Evolutionary conservation across 2,329 filamentous ascomycete species (phyloP).

Genomic region (Talaromyces pinophilus): DNA sequence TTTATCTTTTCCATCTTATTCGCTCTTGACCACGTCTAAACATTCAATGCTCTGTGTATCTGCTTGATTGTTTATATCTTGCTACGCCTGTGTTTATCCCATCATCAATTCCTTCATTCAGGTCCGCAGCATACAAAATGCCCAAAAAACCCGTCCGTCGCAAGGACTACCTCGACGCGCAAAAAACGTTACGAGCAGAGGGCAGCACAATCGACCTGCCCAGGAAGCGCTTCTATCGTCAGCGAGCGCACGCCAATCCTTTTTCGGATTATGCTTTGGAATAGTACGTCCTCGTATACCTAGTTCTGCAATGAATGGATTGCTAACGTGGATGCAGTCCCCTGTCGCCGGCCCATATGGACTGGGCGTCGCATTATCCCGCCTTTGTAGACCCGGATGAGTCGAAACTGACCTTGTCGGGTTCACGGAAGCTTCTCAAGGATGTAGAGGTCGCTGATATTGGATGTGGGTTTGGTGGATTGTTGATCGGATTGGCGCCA

Average conservation of each 20-base stretch:
- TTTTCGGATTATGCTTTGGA: slow-evolving; percentile 90
- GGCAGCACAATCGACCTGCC: slow-evolving; percentile 62
- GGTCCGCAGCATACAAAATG: slow-evolving; percentile 28
- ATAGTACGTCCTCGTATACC: slow-evolving; percentile 65
- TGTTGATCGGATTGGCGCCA: slow-evolving; percentile 82
- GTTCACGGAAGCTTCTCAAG: slow-evolving; percentile 55
- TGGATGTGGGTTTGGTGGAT: slow-evolving; percentile 91
- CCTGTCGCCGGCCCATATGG: slow-evolving; percentile 76
- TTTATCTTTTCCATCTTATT: neutral
- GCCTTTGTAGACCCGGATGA: slow-evolving; percentile 58
- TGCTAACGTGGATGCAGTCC: slow-evolving; percentile 59
- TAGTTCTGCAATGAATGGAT: neutral
- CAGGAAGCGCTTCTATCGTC: slow-evolving; percentile 93
- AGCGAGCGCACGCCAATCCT: slow-evolving; percentile 94
- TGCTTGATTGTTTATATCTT: no score
- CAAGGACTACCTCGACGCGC: slow-evolving; percentile 62
- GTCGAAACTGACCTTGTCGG: slow-evolving; percentile 35
- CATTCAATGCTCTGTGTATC: no score
- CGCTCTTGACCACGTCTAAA: neutral
- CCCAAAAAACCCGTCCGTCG: slow-evolving; percentile 52
- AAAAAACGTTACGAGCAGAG: slow-evolving; percentile 34
- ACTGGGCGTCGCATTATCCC: slow-evolving; percentile 85
- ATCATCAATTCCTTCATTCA: neutral
- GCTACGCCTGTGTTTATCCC: no score
- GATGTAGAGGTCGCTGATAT: slow-evolving; percentile 93